These are phyloP conservation scores for Jimgerdemannia lactiflua DNA, from an alignment of 192 early-diverging fungal species.

Conservation along the genomic window DNA sequence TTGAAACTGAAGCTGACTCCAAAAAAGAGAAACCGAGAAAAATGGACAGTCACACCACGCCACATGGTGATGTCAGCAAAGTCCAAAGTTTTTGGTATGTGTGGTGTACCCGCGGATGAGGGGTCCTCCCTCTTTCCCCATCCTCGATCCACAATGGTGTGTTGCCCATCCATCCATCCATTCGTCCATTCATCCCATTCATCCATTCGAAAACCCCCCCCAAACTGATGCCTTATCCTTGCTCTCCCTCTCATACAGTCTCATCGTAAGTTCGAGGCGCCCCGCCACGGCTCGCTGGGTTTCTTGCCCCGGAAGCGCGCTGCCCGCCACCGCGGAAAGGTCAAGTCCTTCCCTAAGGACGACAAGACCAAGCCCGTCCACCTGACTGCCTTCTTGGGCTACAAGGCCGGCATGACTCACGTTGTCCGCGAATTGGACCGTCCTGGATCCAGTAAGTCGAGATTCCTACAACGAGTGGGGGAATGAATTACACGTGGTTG, in stretches of 20 bases:
- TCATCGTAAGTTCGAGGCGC: constrained; percentile 88
- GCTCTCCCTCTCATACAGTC: background rate
- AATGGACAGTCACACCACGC: background rate
- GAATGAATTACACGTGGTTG: background rate
- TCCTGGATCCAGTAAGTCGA: constrained; percentile 85
- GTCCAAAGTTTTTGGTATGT: background rate
- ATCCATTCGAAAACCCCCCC: background rate
- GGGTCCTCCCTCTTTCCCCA: background rate
- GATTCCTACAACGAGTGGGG: background rate
- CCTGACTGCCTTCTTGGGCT: constrained; percentile 98
- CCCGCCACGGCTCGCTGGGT: constrained; percentile 83
- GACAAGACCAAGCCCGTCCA: constrained; percentile 92
- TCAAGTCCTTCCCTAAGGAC: constrained; percentile 99
- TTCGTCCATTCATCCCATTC: background rate
- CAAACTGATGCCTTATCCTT: background rate
- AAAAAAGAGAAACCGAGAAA: background rate
- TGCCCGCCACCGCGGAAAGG: constrained; percentile 79
- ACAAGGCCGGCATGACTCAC: constrained; percentile 99
- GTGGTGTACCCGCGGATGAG: background rate
- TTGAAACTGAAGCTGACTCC: background rate
- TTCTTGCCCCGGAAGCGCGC: constrained; percentile 42
- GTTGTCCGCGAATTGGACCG: constrained; percentile 99
- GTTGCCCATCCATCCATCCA: background rate
- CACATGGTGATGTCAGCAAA: background rate
- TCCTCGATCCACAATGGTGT: background rate